These are phyloP conservation scores for Euphorbia schlechtendalii DNA, from an alignment of 441 rosid genomes.

Conservation along the genomic window DNA sequence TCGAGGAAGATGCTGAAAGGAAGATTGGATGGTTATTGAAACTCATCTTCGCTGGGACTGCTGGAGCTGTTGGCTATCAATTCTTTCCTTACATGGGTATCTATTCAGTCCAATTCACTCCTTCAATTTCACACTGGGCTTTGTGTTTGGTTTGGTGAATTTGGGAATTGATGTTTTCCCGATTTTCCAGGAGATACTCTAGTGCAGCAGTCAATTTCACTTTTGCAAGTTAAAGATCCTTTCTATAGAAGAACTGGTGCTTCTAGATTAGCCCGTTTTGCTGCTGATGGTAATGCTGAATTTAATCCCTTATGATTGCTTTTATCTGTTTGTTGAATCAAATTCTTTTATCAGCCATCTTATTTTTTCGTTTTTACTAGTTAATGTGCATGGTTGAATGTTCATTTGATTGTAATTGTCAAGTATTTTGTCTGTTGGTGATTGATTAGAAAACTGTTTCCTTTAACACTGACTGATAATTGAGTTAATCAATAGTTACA, in stretches of 20 bases:
- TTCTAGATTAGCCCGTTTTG: conserved; percentile 77
- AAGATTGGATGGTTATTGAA: conserved; percentile 57
- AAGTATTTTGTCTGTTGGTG: not conserved
- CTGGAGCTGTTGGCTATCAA: conserved; percentile 59
- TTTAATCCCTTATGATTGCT: not conserved
- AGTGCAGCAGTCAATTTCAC: conserved; percentile 75
- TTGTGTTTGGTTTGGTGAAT: not conserved
- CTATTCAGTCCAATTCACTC: not conserved
- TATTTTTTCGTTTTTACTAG: not conserved
- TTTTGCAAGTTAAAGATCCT: conserved; percentile 87
- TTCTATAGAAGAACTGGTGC: conserved; percentile 90
- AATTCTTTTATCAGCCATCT: not conserved
- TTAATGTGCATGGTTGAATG: not conserved
- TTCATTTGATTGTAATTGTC: not conserved
- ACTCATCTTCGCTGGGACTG: conserved; percentile 75
- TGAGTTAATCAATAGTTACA: not conserved
- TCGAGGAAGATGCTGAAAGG: conserved; percentile 86
- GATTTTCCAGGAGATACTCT: conserved; percentile 64
- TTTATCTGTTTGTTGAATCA: not conserved
- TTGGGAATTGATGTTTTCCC: not conserved
- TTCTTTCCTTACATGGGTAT: conserved; percentile 85
- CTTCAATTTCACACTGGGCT: not conserved
- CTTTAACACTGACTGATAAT: not conserved
- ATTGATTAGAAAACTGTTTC: not conserved
- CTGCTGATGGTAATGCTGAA: conserved; percentile 52